phyloP scores from a whole-genome alignment of 352 stramenopile genomes.

The Aphanomyces invadans region DNA sequence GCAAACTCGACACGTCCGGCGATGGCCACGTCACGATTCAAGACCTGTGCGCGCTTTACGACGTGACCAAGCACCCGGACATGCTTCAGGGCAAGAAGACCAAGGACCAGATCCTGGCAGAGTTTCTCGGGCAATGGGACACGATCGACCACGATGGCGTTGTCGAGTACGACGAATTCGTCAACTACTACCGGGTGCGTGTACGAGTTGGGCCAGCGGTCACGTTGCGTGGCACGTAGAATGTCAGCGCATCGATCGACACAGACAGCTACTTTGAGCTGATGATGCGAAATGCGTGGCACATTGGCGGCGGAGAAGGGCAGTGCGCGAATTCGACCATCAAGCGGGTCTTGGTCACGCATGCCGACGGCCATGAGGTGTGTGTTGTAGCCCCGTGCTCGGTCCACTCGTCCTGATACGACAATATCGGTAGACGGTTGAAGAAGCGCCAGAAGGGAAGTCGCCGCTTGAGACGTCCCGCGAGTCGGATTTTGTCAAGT shows the following conservation, averaged over 20 bases:
- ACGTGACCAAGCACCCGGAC: constrained; percentile 58
- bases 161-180: constrained; percentile 56
- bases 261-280: constrained; percentile 80
- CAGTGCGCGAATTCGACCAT: constrained; percentile 38
- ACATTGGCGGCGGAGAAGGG: constrained; percentile 35
- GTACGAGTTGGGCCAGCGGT: too few species aligned
- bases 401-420: too few species aligned
- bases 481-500: constrained; percentile 17
- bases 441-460: neutral
- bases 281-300: constrained; percentile 69
- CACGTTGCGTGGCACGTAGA: too few species aligned
- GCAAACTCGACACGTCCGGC: constrained; percentile 39
- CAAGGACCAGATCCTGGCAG: constrained; percentile 39
- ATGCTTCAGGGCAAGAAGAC: constrained; percentile 60
- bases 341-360: constrained; percentile 39
- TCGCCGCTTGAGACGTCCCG: neutral
- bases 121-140: constrained; percentile 73
- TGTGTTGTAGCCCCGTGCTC: too few species aligned
- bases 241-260: constrained; percentile 67
- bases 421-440: constrained; percentile 16
- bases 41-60: constrained; percentile 58
- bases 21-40: constrained; percentile 41
- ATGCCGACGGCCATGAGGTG: constrained; percentile 33
- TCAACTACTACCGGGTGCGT: constrained; percentile 72
- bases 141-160: constrained; percentile 30